phyloP scores from a whole-genome alignment of 2,329 filamentous ascomycete genomes.

The Furcasterigmium furcatum region DNA sequence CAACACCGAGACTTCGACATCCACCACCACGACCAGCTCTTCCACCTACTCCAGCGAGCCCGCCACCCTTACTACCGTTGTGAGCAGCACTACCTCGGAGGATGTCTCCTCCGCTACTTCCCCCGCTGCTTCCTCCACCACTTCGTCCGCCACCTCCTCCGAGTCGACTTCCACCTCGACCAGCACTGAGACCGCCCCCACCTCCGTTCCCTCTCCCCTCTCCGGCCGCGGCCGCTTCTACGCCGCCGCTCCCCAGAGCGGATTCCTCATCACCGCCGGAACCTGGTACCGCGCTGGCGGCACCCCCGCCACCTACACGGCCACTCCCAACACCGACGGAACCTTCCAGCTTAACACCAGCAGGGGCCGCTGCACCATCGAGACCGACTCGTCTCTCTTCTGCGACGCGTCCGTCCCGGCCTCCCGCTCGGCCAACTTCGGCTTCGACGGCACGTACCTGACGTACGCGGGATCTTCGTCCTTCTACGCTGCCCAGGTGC shows the following conservation, averaged over 20 bases:
- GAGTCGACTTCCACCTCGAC: conserved; percentile 6
- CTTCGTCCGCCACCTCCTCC: conserved; percentile 7
- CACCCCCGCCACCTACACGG: conserved; percentile 20
- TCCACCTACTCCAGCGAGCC: conserved; percentile 7
- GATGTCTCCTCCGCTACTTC: background rate
- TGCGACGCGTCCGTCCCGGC: conserved; percentile 12
- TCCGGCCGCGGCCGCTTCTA: conserved; percentile 13
- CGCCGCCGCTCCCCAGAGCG: conserved; percentile 7
- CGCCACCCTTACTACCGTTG: conserved; percentile 8
- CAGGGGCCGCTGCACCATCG: conserved; percentile 18
- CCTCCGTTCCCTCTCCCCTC: conserved; percentile 4
- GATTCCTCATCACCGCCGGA: conserved; percentile 18
- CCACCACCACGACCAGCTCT: background rate
- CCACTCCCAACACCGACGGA: conserved; percentile 14
- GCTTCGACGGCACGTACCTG: conserved; percentile 19
- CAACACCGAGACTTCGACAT: conserved; percentile 4
- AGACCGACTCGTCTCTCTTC: conserved; percentile 8
- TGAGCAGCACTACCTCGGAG: no score
- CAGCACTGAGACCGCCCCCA: conserved; percentile 4
- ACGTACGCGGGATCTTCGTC: conserved; percentile 13
- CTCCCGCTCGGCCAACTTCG: conserved; percentile 12
- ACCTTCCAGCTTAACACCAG: conserved; percentile 17
- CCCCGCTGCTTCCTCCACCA: background rate
- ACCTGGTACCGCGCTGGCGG: conserved; percentile 21
- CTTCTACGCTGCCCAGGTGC: conserved; percentile 17